These are phyloP conservation scores for Aspergillus sp. DNA, from an alignment of 2,329 filamentous ascomycete species.

Conservation along the genomic window DNA sequence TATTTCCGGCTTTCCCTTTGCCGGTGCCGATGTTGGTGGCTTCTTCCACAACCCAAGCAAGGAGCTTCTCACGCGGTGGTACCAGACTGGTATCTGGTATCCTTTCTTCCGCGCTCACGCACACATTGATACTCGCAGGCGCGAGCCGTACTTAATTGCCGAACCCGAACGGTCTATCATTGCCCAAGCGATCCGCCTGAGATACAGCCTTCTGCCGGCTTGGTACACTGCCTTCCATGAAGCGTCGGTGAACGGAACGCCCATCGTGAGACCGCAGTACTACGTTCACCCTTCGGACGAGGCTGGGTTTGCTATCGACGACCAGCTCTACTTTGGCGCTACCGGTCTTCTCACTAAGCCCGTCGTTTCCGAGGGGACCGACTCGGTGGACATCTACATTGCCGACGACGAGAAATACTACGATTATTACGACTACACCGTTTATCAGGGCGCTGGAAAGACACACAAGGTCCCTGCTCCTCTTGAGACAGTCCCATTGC, in stretches of 20 bases:
- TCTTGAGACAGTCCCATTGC: slow-evolving; percentile 79
- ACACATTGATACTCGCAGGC: slow-evolving; percentile 91
- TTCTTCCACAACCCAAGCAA: slow-evolving; percentile 97
- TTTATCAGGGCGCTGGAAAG: slow-evolving; percentile 71
- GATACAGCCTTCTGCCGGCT: slow-evolving; percentile 84
- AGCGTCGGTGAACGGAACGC: slow-evolving; percentile 76
- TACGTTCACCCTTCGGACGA: slow-evolving; percentile 88
- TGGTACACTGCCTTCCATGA: slow-evolving; percentile 98
- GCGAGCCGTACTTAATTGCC: slow-evolving; percentile 85
- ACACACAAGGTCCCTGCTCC: slow-evolving; percentile 70
- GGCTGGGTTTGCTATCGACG: slow-evolving; percentile 81
- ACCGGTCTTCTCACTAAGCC: slow-evolving; percentile 93
- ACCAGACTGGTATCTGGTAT: slow-evolving; percentile 94
- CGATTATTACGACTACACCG: slow-evolving; percentile 87
- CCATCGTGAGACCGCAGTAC: slow-evolving; percentile 88
- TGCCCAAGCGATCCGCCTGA: slow-evolving; percentile 79
- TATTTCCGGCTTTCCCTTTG: slow-evolving; percentile 89
- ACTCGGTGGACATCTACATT: slow-evolving; percentile 76
- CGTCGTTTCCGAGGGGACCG: slow-evolving; percentile 73
- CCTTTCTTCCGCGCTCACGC: slow-evolving; percentile 97
- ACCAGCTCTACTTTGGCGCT: slow-evolving; percentile 87
- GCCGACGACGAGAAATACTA: slow-evolving; percentile 89
- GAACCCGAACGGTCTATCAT: slow-evolving; percentile 85
- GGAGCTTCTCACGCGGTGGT: slow-evolving; percentile 91
- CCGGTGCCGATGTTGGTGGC: slow-evolving; percentile 91